Percentiles rank a stretch among this genome's conserved stretches.
These are phyloP conservation scores for Nasturtium officinale DNA, from an alignment of 345 rosid genomes.

Conservation along the genomic window DNA sequence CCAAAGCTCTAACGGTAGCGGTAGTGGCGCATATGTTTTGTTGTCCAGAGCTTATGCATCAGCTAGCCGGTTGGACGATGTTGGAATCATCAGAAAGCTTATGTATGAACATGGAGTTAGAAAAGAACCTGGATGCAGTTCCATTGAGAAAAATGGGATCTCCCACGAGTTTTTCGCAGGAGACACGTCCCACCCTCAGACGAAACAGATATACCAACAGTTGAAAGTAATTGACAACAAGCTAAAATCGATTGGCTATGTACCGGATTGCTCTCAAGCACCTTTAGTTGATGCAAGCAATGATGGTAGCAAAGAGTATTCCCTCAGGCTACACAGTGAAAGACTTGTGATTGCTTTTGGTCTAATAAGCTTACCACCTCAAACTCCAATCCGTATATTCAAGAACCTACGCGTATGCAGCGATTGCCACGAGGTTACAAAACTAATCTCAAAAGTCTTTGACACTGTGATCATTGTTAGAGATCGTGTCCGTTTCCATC, in stretches of 20 bases:
- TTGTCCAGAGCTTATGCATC: conserved; percentile 76
- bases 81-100: conserved; percentile 64
- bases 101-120: conserved; percentile 67
- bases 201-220: conserved; percentile 58
- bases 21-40: conserved; percentile 71
- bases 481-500: conserved; percentile 78
- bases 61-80: conserved; percentile 78
- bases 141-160: conserved; percentile 66
- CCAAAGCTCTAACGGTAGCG: conserved; percentile 18
- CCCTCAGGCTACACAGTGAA: conserved; percentile 72
- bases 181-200: conserved; percentile 72
- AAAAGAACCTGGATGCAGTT: conserved; percentile 90
- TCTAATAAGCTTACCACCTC: conserved; percentile 61
- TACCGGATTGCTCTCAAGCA: conserved; percentile 60
- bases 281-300: conserved; percentile 50
- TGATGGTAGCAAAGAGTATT: conserved; percentile 52
- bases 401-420: conserved; percentile 81
- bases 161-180: conserved; percentile 84
- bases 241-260: conserved; percentile 51
- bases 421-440: conserved; percentile 75
- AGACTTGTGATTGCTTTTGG: conserved; percentile 84
- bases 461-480: conserved; percentile 71
- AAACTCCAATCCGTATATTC: conserved; percentile 63
- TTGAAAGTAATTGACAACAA: conserved; percentile 59
- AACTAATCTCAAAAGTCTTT: conserved; percentile 62